phyloP scores from a whole-genome alignment of 116 monocot species.

The Dioscorea cayenensis region DNA sequence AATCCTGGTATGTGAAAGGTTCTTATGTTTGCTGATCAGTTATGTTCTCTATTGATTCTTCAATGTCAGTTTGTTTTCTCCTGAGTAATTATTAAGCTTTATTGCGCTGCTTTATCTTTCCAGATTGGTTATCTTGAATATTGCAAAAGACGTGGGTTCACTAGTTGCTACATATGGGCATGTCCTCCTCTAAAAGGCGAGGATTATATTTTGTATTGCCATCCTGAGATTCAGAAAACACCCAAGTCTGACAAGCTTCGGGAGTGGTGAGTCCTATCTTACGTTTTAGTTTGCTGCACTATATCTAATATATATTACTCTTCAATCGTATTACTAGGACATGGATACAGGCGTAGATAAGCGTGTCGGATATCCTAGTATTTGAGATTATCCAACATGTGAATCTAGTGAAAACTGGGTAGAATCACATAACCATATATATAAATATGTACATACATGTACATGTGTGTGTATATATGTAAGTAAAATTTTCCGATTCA shows the following conservation, averaged over 20 bases:
- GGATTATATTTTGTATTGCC: slow-evolving; percentile 99
- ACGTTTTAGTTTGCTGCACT: neutral
- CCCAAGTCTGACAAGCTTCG: slow-evolving; percentile 97
- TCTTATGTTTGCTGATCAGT: neutral
- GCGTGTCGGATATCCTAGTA: no score
- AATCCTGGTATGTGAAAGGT: slow-evolving; percentile 65
- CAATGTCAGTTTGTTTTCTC: neutral
- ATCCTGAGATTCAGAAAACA: slow-evolving; percentile 97
- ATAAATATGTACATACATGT: no score
- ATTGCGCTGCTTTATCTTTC: slow-evolving; percentile 1
- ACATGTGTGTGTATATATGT: no score
- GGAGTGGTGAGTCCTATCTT: slow-evolving; percentile 50
- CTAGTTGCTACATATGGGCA: slow-evolving; percentile 99
- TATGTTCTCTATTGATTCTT: neutral
- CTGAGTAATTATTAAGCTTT: no score
- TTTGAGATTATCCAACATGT: no score
- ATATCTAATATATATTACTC: neutral
- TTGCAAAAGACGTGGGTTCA: slow-evolving; percentile 91
- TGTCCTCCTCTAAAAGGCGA: slow-evolving; percentile 98
- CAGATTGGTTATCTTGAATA: slow-evolving; percentile 99
- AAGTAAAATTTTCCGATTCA: no score
- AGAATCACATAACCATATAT: no score
- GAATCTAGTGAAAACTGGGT: no score
- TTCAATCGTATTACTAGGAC: no score
- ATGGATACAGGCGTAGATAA: no score